phyloP scores from a whole-genome alignment of 1,284 basidiomycete genomes.

The Abortiporus biennis region DNA sequence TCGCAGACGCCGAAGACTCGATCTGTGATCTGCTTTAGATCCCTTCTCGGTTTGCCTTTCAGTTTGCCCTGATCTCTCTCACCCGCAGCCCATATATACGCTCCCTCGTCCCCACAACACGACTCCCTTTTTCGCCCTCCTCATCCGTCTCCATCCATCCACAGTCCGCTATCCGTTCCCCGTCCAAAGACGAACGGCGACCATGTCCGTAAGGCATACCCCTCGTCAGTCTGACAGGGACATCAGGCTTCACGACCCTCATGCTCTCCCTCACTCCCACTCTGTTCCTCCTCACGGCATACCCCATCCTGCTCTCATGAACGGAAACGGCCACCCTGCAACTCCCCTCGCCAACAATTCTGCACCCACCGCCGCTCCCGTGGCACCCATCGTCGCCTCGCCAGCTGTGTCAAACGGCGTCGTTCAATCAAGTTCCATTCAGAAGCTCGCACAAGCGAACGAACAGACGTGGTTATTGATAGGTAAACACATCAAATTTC shows the following conservation, averaged over 20 bases:
- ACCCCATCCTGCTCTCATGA: slow-evolving; percentile 41
- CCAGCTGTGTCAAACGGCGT: slow-evolving; percentile 40
- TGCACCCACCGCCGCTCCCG: slow-evolving; percentile 22
- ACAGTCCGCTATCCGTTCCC: slow-evolving; percentile 12
- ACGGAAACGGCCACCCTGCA: slow-evolving; percentile 40
- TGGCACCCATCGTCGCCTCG: slow-evolving; percentile 31
- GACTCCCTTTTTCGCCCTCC: slow-evolving; percentile 28
- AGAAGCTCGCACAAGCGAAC: slow-evolving; percentile 78
- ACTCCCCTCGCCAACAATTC: slow-evolving; percentile 39
- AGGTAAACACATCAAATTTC: slow-evolving; percentile 41
- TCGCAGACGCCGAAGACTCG: slow-evolving; percentile 15
- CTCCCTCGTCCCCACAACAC: slow-evolving; percentile 16
- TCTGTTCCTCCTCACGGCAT: slow-evolving; percentile 30
- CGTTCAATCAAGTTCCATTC: slow-evolving; percentile 42
- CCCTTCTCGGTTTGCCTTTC: too few relatives aligned
- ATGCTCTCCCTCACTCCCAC: slow-evolving; percentile 38
- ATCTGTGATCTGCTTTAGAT: slow-evolving; percentile 33
- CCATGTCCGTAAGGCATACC: slow-evolving; percentile 62
- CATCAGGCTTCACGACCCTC: slow-evolving; percentile 56
- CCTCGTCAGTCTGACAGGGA: slow-evolving; percentile 57
- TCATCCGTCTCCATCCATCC: slow-evolving; percentile 26
- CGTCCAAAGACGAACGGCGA: too few relatives aligned
- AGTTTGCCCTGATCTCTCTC: slow-evolving; percentile 30
- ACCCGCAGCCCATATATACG: slow-evolving; percentile 31
- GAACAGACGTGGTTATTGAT: slow-evolving; percentile 92